Base-by-base conservation (phyloP, 768 basidiomycete species). In the Mycena maculata region DNA sequence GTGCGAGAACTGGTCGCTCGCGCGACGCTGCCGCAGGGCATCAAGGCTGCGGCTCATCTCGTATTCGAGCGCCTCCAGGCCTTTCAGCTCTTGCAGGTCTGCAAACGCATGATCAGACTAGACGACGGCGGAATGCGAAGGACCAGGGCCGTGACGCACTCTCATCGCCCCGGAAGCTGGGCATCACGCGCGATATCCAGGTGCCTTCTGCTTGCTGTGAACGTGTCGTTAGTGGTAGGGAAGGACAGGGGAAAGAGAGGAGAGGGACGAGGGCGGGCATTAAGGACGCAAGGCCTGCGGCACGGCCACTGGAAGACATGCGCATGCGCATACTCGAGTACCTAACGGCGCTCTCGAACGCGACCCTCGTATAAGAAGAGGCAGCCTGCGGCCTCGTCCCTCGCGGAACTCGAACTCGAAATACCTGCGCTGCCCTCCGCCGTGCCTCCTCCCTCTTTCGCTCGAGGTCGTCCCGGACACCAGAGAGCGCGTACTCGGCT, bases 41-140 rank as follows among this genome's bases (percentile, higher is more conserved):
- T 86, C 83, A 4, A 92, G 69, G 65, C 87, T 89, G 28, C 81
- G 82, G 41, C 78, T 76, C 88, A 93, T 92, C 70, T 93, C 86
- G 47, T 87, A 83, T 72, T 92, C 88, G 1, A 94, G 82, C 0
- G 90, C 86, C 71, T 90, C 82, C 6, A 94, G 80, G 0, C 92
- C 92, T 36, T 81, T 79, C 11, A 91, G 72, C 74, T 93, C 92
- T 73, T 89, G 87, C 31, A 78, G 65, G 31, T 82, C 85, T 85
- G 49, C n/a, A 31, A 18, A 31, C 58, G n/a, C 10, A 15, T 16
- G 18, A 27, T 47, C 41, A 12, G 31, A n/a, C n/a, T n/a, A n/a
- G n/a, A n/a, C 31, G 23, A 25, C 22, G n/a, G 10, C 33, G 3
- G 6, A 38, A 8, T 20, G 12, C 0, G 7, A 50, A 31, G 15